Base-by-base conservation (phyloP, 106 monocot species). In the Dioscorea dumetorum region DNA sequence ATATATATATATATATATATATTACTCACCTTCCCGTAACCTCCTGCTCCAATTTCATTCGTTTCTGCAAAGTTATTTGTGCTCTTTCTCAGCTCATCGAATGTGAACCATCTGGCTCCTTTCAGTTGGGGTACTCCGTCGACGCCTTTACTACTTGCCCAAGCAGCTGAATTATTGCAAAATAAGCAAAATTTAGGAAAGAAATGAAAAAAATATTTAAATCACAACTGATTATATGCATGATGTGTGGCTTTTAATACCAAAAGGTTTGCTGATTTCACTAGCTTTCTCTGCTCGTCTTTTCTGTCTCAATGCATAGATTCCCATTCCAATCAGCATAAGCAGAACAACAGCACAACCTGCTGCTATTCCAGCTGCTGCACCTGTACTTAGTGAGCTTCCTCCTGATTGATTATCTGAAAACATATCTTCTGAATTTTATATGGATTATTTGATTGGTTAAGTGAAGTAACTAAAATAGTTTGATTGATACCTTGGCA, bases 51-150 rank as follows among this genome's bases (percentile, higher is more conserved):
- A 52, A 85, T 79, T 54, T 66, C 82, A 71, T 89, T 85, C 4
- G 20, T 59, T 33, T 85, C 72, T 58, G 79, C 73, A 70, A 89
- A 89, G 33, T 82, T 77, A 22, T 83, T 85, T 54, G 90, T 86
- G 73, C 77, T 57, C n/a, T 80, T 77, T 61, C 78, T 90, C 4
- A 90, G 66, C 60, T 90, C 90, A 53, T 80, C 77, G 19, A 67
- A 86, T 21, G 90, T 80, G 73, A 90, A 90, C 70, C 79, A 90
- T 78, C 83, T 77, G 62, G 85, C 82, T 69, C 82, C 85, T 61
- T 86, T 90, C 77, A 83, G 62, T 33, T 86, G 85, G 60, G 90
- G 90, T 50, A 80, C 83, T 9, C 71, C 82, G 33, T 72, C 80
- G 21, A 53, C 70, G 49, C 80, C 85, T 53, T 75, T 73, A 24